A percentile compares a stretch with the other conserved stretches of the same genome.
These are phyloP conservation scores for Cladosporium sp. DNA, from an alignment of 2,329 filamentous ascomycete genomes.

Conservation along the genomic window DNA sequence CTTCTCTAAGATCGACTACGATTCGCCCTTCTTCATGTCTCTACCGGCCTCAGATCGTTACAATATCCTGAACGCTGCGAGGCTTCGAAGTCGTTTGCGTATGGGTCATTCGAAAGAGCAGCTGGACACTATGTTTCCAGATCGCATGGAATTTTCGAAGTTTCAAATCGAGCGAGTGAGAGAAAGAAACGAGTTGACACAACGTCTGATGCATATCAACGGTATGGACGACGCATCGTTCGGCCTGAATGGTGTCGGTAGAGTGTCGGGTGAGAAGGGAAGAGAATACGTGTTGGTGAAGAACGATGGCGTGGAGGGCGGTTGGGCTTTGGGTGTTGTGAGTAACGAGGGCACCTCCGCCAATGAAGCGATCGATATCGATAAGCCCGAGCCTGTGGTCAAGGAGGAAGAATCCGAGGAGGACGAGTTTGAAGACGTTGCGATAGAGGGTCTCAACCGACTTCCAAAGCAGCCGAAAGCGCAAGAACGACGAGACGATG, in stretches of 20 bases:
- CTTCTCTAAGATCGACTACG: slow-evolving; percentile 98
- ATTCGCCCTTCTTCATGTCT: slow-evolving; percentile 90
- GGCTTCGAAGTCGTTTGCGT: slow-evolving; percentile 76
- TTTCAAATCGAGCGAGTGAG: slow-evolving; percentile 94
- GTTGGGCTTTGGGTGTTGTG: slow-evolving; percentile 92
- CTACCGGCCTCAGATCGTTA: slow-evolving; percentile 86
- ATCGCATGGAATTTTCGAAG: slow-evolving; percentile 91
- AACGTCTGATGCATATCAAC: slow-evolving; percentile 88
- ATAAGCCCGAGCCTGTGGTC: slow-evolving; percentile 50
- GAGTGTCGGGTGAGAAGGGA: slow-evolving; percentile 78
- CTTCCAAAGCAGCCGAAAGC: slow-evolving; percentile 57
- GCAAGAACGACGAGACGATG: slow-evolving; percentile 34
- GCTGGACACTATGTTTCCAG: slow-evolving; percentile 90
- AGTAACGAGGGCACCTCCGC: slow-evolving; percentile 72
- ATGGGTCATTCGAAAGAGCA: slow-evolving; percentile 98
- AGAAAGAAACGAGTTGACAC: slow-evolving; percentile 90
- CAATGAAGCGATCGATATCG: slow-evolving; percentile 88
- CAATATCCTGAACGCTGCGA: slow-evolving; percentile 92
- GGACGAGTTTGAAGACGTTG: slow-evolving; percentile 84
- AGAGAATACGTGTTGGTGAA: slow-evolving; percentile 94
- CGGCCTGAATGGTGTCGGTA: slow-evolving; percentile 46
- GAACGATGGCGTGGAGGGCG: slow-evolving; percentile 89
- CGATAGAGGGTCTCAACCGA: slow-evolving; percentile 81
- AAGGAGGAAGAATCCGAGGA: slow-evolving; percentile 49
- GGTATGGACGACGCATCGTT: slow-evolving; percentile 70